Base-by-base conservation (phyloP, 805 yeast genomes). In the Metschnikowia gelsemii region DNA sequence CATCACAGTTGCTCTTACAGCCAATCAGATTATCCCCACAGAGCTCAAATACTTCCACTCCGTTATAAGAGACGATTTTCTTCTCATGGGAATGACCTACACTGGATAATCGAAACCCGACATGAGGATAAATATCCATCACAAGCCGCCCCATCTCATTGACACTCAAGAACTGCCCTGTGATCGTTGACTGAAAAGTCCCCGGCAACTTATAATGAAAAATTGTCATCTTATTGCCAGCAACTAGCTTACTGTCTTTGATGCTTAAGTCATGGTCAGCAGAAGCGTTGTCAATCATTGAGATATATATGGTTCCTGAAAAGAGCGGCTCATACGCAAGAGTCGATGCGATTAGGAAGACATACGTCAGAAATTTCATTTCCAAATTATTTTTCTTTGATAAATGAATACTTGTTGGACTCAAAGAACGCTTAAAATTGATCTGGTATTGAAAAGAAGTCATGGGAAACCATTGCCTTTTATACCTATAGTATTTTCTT, bases 1-100 rank as follows among this genome's bases (percentile, higher is more conserved):
- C 36, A 2, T 12, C 16, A n/a, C 44, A 40, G 5, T 26, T 31
- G 22, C 44, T 40, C 28, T 17, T 35, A 24, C 39, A 35, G 8
- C 44, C 44, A 25, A 40, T 31, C 36, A 35, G 32, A 9, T 12
- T 6, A 18, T 40, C 40, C 12, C 24, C 33, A 26, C 44, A 40
- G 17, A 40, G 44, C 29, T 40, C 36, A 26, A 40, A 40, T 13
- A 9, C 19, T 2, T 16, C 29, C 8, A 30, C 31, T 13, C 44
- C 40, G 12, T 35, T 31, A 14, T 40, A 40, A 3, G 16, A 8
- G n/a, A 40, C 24, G 0, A 8, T 24, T 23, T 24, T n/a, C 8
- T 16, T 14, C 14, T 7, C 12, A 8, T 3, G 3, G 8, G 38
- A 16, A 2, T 5, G 26, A 2, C 22, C 11, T 3, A 14, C 32